Percentiles rank a stretch among this genome's conserved stretches.
These are phyloP conservation scores for Theileria equi DNA, from an alignment of 169 alveolate genomes.

Conservation along the genomic window DNA sequence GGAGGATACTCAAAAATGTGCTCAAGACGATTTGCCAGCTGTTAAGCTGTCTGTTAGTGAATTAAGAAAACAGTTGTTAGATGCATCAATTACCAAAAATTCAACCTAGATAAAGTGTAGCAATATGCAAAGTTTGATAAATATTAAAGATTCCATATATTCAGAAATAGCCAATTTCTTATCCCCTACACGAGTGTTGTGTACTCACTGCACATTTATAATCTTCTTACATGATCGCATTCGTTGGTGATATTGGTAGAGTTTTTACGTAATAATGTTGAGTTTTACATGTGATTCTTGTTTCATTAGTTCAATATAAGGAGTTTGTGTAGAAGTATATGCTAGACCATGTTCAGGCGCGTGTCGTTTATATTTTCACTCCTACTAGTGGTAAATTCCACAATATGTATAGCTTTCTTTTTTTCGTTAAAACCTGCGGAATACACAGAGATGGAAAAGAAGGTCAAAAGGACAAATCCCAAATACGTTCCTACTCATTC, in stretches of 20 bases:
- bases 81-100: conserved; percentile 5
- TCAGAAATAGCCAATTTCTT: background rate
- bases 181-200: too few relatives aligned
- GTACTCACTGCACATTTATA: too few relatives aligned
- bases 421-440: conserved; percentile 16
- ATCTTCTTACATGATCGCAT: too few relatives aligned
- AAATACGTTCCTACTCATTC: conserved; percentile 45
- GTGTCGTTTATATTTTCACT: too few relatives aligned
- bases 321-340: too few relatives aligned
- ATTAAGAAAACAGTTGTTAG: conserved; percentile 35
- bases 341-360: too few relatives aligned
- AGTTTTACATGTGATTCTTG: too few relatives aligned
- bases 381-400: too few relatives aligned
- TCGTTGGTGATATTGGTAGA: too few relatives aligned
- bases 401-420: too few relatives aligned
- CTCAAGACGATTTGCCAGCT: background rate
- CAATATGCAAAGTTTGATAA: background rate
- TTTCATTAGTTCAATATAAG: too few relatives aligned
- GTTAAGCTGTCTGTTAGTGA: conserved; percentile 51
- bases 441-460: conserved; percentile 29
- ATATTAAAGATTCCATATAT: background rate
- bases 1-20: background rate
- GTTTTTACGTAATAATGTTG: too few relatives aligned
- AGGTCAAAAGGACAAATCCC: conserved; percentile 12
- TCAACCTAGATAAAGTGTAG: background rate